Base-by-base conservation (phyloP, 1,139 yeast species). In the Geotrichum europaeum region DNA sequence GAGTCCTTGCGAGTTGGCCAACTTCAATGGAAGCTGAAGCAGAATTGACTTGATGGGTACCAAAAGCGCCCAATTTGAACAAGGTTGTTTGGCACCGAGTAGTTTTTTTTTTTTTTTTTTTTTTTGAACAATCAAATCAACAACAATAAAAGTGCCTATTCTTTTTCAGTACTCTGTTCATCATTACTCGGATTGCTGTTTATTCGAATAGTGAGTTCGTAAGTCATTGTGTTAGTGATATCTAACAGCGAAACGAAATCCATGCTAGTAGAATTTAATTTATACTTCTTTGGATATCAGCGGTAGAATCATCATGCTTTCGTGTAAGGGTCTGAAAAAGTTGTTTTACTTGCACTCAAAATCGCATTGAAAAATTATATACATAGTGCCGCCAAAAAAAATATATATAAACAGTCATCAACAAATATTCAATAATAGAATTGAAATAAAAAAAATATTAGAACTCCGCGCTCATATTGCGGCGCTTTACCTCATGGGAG, bases 321-420 rank as follows among this genome's bases (percentile, higher is more conserved):
- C 32, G 3, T 28, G 9, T 28, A 28, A 28, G 9, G 10, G 4
- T 1, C 32, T 7, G 9, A 28, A 28, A 47, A 15, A 12, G 28
- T 18, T 47, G 1, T 10, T 47, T 20, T 28, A 24, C 51, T 50
- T 50, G 25, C 13, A 50, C 32, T n/a, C 51, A 49, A 49, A 15
- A 28, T 50, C 6, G 18, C 22, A 50, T 28, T 40, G 47, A 45
- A 24, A 32, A 43, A 56, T 56, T 56, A 56, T 56, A 56, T 56
- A 56, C 59, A 56, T 18, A 56, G 55, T 56, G 59, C 55, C 28
- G 12, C n/a, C 34, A 25, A 13, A 50, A 50, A 50, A 15, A 15
- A n/a, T n/a, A n/a, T n/a, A 15, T 49, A 22, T 49, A 49, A 24
- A 49, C 32, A 49, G 51, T 49, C 53, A 24, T 25, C 24, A 50